phyloP scores from a whole-genome alignment of 2,329 filamentous ascomycete species.

The Botrytis fragariae region DNA sequence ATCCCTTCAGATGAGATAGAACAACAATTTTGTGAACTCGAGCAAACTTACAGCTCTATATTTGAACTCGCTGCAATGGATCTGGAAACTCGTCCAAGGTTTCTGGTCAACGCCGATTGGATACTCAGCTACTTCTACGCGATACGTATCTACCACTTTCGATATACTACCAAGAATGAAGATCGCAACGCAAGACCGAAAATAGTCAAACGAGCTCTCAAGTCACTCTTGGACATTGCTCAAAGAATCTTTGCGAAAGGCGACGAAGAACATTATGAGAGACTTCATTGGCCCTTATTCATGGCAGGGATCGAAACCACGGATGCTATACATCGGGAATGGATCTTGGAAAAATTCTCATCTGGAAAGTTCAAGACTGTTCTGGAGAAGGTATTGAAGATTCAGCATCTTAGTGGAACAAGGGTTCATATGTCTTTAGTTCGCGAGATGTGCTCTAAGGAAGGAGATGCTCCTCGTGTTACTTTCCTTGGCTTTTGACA shows the following conservation, averaged over 20 bases:
- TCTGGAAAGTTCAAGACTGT: constrained; percentile 4
- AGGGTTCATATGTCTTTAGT: constrained; percentile 11
- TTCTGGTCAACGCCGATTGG: constrained; percentile 4
- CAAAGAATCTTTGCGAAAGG: constrained; percentile 12
- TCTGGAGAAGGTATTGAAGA: constrained; percentile 14
- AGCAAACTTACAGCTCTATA: background rate
- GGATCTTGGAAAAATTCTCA: constrained; percentile 13
- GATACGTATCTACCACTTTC: constrained; percentile 13
- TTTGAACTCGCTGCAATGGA: background rate
- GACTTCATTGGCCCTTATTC: constrained; percentile 22
- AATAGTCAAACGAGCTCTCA: constrained; percentile 3
- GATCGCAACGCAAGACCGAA: constrained; percentile 4
- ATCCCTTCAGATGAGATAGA: background rate
- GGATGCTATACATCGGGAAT: constrained; percentile 20
- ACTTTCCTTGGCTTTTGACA: constrained; percentile 15
- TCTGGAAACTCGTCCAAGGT: background rate
- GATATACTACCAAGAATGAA: background rate
- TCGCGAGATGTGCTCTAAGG: constrained; percentile 16
- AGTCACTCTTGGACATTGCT: constrained; percentile 5
- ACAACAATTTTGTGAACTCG: background rate
- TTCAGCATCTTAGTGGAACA: background rate
- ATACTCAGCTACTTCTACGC: constrained; percentile 15
- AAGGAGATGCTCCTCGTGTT: constrained; percentile 12
- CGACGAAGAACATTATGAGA: constrained; percentile 19
- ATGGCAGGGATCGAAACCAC: constrained; percentile 23